A percentile compares a stretch with the other conserved stretches of the same genome.
These are phyloP conservation scores for Ilex aquifolium DNA, from an alignment of 257 asterid species.

Conservation along the genomic window DNA sequence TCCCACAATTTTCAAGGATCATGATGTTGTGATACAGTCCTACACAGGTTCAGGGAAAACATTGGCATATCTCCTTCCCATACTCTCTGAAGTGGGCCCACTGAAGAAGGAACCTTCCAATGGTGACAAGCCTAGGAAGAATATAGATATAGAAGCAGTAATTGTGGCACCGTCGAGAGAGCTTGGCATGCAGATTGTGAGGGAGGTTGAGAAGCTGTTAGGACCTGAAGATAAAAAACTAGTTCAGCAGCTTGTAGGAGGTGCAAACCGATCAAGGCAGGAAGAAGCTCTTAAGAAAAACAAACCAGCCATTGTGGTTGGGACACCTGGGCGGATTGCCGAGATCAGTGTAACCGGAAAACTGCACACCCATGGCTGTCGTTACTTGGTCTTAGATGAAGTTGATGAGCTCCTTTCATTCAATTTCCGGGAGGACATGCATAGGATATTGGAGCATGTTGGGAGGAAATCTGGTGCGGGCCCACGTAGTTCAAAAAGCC, in stretches of 20 bases:
- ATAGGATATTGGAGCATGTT: conserved; percentile 84
- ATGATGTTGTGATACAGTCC: conserved; percentile 86
- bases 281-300: conserved; percentile 93
- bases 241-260: conserved; percentile 98
- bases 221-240: conserved; percentile 75
- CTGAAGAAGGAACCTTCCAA: conserved; percentile 32
- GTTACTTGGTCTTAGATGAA: conserved; percentile 80
- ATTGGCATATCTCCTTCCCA: conserved; percentile 91
- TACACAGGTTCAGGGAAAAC: conserved; percentile 99
- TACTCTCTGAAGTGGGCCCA: conserved; percentile 63
- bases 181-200: conserved; percentile 97
- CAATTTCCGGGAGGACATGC: conserved; percentile 87
- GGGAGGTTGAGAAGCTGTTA: conserved; percentile 84
- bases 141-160: conserved; percentile 62
- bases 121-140: conserved; percentile 27
- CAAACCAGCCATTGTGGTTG: conserved; percentile 81
- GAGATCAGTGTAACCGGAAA: conserved; percentile 87
- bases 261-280: conserved; percentile 89
- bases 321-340: conserved; percentile 95
- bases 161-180: conserved; percentile 98
- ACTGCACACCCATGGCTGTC: conserved; percentile 86
- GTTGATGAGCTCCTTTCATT: conserved; percentile 91
- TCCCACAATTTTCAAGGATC: conserved; percentile 67
- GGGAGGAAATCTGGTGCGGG: conserved; percentile 68
- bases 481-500: conserved; percentile 15